Evolutionary conservation across 2,329 filamentous ascomycete genomes (phyloP).

Genomic region (Penicillium sp.): DNA sequence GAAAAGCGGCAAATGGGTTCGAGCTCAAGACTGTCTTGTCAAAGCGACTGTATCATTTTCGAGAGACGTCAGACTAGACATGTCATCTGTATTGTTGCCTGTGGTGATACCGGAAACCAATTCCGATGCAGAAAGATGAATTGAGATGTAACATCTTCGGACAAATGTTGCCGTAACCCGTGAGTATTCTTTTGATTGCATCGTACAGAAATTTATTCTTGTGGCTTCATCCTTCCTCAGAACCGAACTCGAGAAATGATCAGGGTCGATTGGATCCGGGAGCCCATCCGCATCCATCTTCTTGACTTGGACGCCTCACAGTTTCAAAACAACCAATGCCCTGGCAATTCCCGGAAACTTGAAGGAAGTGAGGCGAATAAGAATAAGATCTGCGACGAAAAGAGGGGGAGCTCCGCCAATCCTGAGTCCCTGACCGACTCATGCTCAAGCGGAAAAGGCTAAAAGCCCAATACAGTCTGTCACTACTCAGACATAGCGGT

Average conservation of each 20-base stretch:
- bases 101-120: background rate
- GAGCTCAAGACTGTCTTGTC: background rate
- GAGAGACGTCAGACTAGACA: background rate
- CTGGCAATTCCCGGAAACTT: background rate
- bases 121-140: background rate
- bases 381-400: background rate
- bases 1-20: no score
- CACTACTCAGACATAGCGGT: background rate
- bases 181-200: no score
- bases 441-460: background rate
- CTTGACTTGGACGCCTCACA: background rate
- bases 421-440: background rate
- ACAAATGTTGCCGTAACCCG: no score
- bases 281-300: background rate
- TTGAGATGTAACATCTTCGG: no score
- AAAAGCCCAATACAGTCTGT: background rate
- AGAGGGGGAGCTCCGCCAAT: background rate
- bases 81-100: background rate
- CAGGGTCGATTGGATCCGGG: no score
- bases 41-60: background rate
- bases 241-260: no score
- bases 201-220: no score
- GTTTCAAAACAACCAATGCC: background rate
- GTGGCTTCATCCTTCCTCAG: no score
- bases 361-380: background rate